phyloP scores from a whole-genome alignment of 495 filamentous ascomycete genomes.

The Clavariopsis aquatica region DNA sequence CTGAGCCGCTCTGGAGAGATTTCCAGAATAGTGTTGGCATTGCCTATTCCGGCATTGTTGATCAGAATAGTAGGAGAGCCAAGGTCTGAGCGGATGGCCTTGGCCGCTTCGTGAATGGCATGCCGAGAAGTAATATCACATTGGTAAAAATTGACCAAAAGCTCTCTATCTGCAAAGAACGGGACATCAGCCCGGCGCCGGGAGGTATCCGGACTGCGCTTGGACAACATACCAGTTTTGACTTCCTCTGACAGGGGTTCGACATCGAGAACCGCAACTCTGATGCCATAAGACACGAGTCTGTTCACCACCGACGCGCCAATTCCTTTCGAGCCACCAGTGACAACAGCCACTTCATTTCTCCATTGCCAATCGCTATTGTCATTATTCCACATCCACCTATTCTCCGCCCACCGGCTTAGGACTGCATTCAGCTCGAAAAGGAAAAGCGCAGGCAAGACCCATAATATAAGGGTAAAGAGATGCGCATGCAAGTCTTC shows the following conservation, averaged over 20 bases:
- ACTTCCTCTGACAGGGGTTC: constrained; percentile 28
- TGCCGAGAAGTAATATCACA: constrained; percentile 57
- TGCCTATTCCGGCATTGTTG: constrained; percentile 60
- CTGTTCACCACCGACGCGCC: constrained; percentile 54
- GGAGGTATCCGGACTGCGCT: constrained; percentile 3
- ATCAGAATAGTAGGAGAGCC: constrained; percentile 58
- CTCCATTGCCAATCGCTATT: constrained; percentile 48
- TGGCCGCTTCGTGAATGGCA: constrained; percentile 50
- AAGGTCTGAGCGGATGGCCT: constrained; percentile 50
- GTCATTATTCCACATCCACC: constrained; percentile 47
- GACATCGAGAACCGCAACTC: constrained; percentile 50
- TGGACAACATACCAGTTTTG: constrained; percentile 16
- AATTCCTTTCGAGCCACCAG: constrained; percentile 61
- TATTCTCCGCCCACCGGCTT: constrained; percentile 52
- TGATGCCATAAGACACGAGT: constrained; percentile 52
- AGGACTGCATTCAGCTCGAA: constrained; percentile 49
- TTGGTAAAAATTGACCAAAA: constrained; percentile 44
- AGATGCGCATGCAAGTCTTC: constrained; percentile 36
- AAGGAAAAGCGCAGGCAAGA: constrained; percentile 41
- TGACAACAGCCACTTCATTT: constrained; percentile 59
- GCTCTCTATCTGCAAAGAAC: constrained; percentile 8
- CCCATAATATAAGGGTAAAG: constrained; percentile 14
- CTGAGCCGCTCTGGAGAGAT: constrained; percentile 51
- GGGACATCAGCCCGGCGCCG: constrained; percentile 9
- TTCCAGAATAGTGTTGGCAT: constrained; percentile 52